Percentiles rank a stretch among this genome's conserved stretches.
Conservation (phyloP, 176 grass and related monocot species). For the Juncus effusus region DNA sequence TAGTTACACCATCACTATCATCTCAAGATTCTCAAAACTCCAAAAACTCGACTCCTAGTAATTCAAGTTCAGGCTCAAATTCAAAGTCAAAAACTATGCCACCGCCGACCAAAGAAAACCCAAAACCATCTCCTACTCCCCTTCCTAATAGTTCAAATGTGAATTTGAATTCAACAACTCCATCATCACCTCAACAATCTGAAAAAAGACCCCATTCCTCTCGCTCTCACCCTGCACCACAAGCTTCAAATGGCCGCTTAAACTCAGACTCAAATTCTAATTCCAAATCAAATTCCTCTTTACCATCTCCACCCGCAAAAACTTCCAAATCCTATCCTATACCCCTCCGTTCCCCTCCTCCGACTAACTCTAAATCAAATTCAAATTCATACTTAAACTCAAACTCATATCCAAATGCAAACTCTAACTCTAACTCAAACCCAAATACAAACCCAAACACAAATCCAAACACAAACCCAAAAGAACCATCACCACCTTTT, state of each 20-base stretch:
- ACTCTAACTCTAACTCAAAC: slow-evolving; percentile 1
- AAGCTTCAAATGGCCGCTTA: slow-evolving; percentile 30
- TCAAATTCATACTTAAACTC: slow-evolving; percentile 17
- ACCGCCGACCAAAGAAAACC: too few relatives aligned
- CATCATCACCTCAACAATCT: slow-evolving; percentile 4
- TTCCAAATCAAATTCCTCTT: slow-evolving; percentile 21
- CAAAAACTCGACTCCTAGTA: background rate
- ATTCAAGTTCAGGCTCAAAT: slow-evolving; percentile 19
- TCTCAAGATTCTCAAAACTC: background rate
- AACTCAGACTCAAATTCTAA: background rate
- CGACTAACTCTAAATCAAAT: slow-evolving; percentile 9
- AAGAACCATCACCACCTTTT: slow-evolving; percentile 6
- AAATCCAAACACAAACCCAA: slow-evolving; percentile 9
- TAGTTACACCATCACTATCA: background rate
- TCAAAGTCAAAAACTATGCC: background rate
- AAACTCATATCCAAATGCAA: background rate
- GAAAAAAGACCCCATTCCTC: background rate
- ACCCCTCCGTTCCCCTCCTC: slow-evolving; percentile 6
- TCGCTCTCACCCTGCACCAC: background rate
- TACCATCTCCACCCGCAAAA: slow-evolving; percentile 3
- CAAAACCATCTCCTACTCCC: too few relatives aligned
- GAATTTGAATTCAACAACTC: slow-evolving; percentile 8
- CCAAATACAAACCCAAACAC: slow-evolving; percentile 19
- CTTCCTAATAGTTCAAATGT: background rate
- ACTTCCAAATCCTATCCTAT: slow-evolving; percentile 6